Percentiles rank a stretch among this genome's conserved stretches.
phyloP scores from a whole-genome alignment of 441 rosid species.

The Adansonia rubrostipa region DNA sequence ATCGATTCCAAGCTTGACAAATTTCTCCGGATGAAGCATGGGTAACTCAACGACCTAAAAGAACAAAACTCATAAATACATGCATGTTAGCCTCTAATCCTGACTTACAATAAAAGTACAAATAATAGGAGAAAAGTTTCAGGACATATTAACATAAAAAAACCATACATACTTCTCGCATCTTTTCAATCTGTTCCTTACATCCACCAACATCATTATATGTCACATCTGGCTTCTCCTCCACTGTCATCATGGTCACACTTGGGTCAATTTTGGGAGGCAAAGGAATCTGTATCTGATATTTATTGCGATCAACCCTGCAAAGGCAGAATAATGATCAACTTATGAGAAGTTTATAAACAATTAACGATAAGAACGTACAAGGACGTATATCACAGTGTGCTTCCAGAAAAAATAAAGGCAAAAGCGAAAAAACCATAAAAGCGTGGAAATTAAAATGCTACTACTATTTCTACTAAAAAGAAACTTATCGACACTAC shows the following conservation, averaged over 20 bases:
- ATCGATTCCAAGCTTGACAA: slow-evolving; percentile 97
- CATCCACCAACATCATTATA: slow-evolving; percentile 99
- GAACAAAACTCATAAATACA: slow-evolving; percentile 12
- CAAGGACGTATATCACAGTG: background rate
- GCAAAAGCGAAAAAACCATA: background rate
- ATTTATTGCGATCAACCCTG: slow-evolving; percentile 94
- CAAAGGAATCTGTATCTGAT: slow-evolving; percentile 95
- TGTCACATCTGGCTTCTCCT: slow-evolving; percentile 98
- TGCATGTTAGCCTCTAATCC: background rate
- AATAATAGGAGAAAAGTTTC: background rate
- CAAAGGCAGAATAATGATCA: slow-evolving; percentile 26
- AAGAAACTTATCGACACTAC: background rate
- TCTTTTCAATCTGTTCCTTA: slow-evolving; percentile 95
- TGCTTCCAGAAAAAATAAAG: background rate
- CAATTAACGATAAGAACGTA: background rate
- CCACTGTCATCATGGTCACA: slow-evolving; percentile 99
- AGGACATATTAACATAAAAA: slow-evolving; percentile 5
- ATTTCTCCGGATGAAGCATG: slow-evolving; percentile 99
- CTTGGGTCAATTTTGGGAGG: slow-evolving; percentile 99
- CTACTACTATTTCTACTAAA: background rate
- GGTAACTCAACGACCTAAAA: slow-evolving; percentile 92
- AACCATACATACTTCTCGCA: slow-evolving; percentile 74
- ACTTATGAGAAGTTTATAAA: background rate
- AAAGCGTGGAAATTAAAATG: background rate
- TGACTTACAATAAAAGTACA: background rate